Evolutionary conservation across 306 rosid genomes (phyloP), one percentile per base, ranked within the genome.

Genomic region (Pachyrhizus erosus): DNA sequence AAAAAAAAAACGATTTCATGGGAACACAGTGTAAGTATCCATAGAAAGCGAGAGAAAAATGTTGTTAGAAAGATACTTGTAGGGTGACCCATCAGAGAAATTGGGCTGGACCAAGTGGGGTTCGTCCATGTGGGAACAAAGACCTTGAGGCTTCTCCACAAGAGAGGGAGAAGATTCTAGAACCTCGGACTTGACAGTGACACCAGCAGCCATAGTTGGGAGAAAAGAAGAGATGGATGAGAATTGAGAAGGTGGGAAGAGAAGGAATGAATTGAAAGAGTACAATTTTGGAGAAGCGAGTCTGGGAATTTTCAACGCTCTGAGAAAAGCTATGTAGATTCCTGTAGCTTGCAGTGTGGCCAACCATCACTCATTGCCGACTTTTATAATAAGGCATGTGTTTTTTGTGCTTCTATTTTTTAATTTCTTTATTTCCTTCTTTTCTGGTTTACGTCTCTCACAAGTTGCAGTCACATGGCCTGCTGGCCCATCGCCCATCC

Each of bases 171-270:
- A 49, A 74, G 79, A 29, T 78, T 87, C 83, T 68, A 81, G 79
- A 65, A 37, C 61, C 54, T 80, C 76, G 80, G 77, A 31, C 81
- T 68, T 87, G 58, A 77, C 84, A 60, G 49, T 84, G 9, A 77
- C 88, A 37, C 37, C 74, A 31, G 55, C 92, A 85, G 61, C 84
- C 11, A 68, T 27, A 21, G 29, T 34, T 75, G 14, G 79, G 78
- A 54, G 40, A 26, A 61, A 27, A 43, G 51, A 1, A 33, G 17
- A 18, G 23, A 29, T 11, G 42, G 23, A 67, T 51, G 26, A 51
- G 76, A 66, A 54, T 49, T 51, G 26, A 51, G 76, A 66, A 54
- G 12, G 27, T 3, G 10, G n/a, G 82, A 55, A 52, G 33, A 42
- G 43, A 64, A 64, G 70, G 5, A 1, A 0, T 12, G 3, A 24